Conservation (phyloP, 2,329 filamentous ascomycete species). For the Sporothrix sp. region DNA sequence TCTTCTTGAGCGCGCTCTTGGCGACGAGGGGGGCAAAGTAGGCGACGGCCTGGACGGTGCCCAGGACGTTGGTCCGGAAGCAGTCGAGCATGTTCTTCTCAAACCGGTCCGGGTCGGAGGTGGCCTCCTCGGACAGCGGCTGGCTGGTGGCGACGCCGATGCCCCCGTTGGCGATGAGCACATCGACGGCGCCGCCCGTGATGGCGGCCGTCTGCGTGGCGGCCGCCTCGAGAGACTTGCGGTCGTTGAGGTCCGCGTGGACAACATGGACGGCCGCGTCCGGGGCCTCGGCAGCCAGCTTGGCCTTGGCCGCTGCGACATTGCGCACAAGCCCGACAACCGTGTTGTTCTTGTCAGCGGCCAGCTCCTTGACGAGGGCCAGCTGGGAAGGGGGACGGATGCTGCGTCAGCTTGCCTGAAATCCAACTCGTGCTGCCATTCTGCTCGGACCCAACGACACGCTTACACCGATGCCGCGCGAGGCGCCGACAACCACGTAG, state of each 20-base stretch:
- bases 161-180: constrained; percentile 43
- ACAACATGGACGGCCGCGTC: constrained; percentile 37
- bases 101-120: constrained; percentile 23
- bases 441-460: too few species aligned
- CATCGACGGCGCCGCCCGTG: constrained; percentile 36
- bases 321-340: constrained; percentile 40
- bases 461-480: constrained; percentile 21
- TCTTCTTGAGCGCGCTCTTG: constrained; percentile 42
- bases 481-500: constrained; percentile 20
- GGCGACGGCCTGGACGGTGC: constrained; percentile 43
- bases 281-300: constrained; percentile 31
- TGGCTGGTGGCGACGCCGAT: constrained; percentile 23
- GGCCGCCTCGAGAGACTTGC: constrained; percentile 29
- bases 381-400: constrained; percentile 33
- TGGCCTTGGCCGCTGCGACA: constrained; percentile 34
- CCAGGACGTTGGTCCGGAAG: constrained; percentile 41
- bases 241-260: constrained; percentile 34
- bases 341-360: constrained; percentile 32
- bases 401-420: too few species aligned
- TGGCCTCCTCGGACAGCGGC: constrained; percentile 23
- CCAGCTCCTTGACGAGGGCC: constrained; percentile 39
- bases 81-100: constrained; percentile 24
- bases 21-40: constrained; percentile 43
- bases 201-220: constrained; percentile 23
- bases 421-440: too few species aligned